phyloP scores from a whole-genome alignment of 139 green algal genomes.

The Tetraselmis striata region DNA sequence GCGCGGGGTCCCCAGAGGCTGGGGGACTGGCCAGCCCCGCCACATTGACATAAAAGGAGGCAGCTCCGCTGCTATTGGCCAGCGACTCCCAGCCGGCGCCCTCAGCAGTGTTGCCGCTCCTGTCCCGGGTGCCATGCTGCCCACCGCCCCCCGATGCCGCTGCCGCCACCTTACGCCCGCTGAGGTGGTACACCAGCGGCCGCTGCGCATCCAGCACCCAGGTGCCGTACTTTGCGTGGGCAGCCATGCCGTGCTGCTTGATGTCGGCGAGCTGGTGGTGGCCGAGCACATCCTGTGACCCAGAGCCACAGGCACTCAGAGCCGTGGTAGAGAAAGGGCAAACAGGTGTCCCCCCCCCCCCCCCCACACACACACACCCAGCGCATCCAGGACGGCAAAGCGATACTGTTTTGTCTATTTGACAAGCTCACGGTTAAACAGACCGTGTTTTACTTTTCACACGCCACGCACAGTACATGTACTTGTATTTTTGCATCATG shows the following conservation, averaged over 20 bases:
- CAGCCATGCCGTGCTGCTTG: background rate
- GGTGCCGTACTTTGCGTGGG: background rate
- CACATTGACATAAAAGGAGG: background rate
- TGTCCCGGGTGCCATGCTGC: background rate
- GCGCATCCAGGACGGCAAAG: too few relatives aligned
- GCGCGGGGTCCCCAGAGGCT: background rate
- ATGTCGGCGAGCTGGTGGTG: background rate
- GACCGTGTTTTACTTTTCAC: too few relatives aligned
- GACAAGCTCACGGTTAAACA: too few relatives aligned
- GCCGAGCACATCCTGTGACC: background rate
- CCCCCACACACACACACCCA: too few relatives aligned
- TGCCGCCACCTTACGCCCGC: background rate
- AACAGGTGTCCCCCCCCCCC: too few relatives aligned
- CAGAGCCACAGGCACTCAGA: background rate
- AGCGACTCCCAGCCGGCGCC: background rate
- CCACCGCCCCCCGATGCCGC: too few relatives aligned
- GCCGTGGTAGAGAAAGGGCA: too few relatives aligned
- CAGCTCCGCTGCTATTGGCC: background rate
- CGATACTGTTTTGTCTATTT: too few relatives aligned
- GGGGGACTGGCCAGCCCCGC: background rate
- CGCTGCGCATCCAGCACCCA: background rate
- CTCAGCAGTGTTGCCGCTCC: background rate
- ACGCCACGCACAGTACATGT: too few relatives aligned
- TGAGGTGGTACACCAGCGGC: background rate
- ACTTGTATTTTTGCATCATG: too few relatives aligned